phyloP scores from a whole-genome alignment of 2,329 filamentous ascomycete species.

The Neocucurbitaria cava region DNA sequence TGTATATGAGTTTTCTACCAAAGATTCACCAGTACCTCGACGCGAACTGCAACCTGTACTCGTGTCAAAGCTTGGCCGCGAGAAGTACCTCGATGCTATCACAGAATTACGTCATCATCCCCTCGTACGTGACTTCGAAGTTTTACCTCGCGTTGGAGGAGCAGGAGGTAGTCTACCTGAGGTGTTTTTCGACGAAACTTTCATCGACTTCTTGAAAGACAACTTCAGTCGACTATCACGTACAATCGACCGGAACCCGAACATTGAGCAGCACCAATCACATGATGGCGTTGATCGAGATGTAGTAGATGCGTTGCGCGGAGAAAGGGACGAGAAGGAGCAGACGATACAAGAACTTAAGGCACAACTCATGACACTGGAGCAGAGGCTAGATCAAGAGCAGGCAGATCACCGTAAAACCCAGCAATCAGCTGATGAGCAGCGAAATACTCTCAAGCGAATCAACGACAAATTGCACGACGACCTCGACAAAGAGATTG shows the following conservation, averaged over 20 bases:
- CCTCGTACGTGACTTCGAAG: constrained; percentile 86
- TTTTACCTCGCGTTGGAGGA: constrained; percentile 70
- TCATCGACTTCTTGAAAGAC: constrained; percentile 94
- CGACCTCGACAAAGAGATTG: constrained; percentile 71
- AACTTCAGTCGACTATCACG: constrained; percentile 87
- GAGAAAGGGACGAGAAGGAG: constrained; percentile 77
- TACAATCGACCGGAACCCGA: constrained; percentile 89
- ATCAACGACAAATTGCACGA: constrained; percentile 75
- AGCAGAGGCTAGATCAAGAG: constrained; percentile 72
- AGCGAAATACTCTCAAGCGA: constrained; percentile 63
- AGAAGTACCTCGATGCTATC: constrained; percentile 85
- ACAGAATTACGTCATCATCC: constrained; percentile 78
- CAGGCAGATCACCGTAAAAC: constrained; percentile 73
- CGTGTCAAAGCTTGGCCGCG: constrained; percentile 77
- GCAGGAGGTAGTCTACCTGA: constrained; percentile 68
- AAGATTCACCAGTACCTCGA: constrained; percentile 89
- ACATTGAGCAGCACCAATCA: constrained; percentile 82
- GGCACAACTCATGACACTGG: constrained; percentile 60
- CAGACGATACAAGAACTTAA: constrained; percentile 65
- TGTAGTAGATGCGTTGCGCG: constrained; percentile 82
- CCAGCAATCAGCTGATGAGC: constrained; percentile 58
- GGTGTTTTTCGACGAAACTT: constrained; percentile 83
- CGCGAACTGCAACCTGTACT: constrained; percentile 81
- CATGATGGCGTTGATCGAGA: constrained; percentile 94
- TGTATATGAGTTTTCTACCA: constrained; percentile 96